phyloP scores from a whole-genome alignment of 2,329 filamentous ascomycete genomes.

The Colletotrichum shisoi region DNA sequence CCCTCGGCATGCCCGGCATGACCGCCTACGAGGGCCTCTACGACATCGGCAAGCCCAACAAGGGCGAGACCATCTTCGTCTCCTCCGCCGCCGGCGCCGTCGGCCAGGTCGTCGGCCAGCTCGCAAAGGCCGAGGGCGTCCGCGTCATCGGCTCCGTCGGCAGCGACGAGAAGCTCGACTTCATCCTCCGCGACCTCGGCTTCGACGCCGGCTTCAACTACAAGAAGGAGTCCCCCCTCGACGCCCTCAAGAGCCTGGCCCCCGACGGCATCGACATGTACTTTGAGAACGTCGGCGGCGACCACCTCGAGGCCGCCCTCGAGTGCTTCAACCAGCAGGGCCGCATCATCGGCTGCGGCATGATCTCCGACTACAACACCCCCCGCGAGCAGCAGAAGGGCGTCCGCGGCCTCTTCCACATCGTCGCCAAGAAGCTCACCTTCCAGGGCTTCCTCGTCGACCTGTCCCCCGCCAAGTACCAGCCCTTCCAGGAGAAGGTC shows the following conservation, averaged over 20 bases:
- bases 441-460: conserved; percentile 82
- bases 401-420: conserved; percentile 69
- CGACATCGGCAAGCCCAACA: conserved; percentile 69
- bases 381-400: conserved; percentile 64
- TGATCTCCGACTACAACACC: conserved; percentile 82
- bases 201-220: conserved; percentile 80
- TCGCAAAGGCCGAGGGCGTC: conserved; percentile 82
- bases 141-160: conserved; percentile 83
- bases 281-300: conserved; percentile 63
- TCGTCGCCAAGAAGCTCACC: conserved; percentile 73
- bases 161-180: conserved; percentile 80
- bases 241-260: conserved; percentile 74
- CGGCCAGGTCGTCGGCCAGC: conserved; percentile 81
- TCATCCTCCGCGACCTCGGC: conserved; percentile 60
- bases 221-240: conserved; percentile 77
- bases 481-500: conserved; percentile 79
- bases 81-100: conserved; percentile 82
- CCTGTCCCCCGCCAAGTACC: conserved; percentile 70
- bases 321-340: conserved; percentile 65
- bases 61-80: conserved; percentile 80
- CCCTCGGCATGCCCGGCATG: conserved; percentile 68
- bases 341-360: conserved; percentile 70
- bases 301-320: conserved; percentile 59
- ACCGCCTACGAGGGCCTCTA: conserved; percentile 75
- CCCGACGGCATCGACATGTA: conserved; percentile 79